Percentiles rank a stretch among this genome's conserved stretches.
Conservation (phyloP, 352 stramenopile genomes). For the Globisporangium cystogenes region DNA sequence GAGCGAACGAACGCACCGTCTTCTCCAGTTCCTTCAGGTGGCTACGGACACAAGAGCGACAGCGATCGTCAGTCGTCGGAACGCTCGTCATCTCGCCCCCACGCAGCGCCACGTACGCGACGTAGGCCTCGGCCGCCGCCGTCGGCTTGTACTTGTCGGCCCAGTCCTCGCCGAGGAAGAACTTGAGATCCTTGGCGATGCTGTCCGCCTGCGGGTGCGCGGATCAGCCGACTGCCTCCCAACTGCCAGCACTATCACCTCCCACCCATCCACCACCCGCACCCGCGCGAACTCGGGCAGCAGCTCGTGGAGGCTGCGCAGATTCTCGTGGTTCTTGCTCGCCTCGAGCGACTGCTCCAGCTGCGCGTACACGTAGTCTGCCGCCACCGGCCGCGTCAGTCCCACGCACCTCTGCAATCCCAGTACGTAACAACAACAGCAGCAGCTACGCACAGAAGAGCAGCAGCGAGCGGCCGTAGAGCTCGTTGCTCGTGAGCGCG, state of each 20-base stretch:
- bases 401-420: not conserved
- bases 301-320: constrained; percentile 36
- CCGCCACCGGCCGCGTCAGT: not conserved
- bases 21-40: constrained; percentile 50
- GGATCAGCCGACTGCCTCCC: not conserved
- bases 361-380: constrained; percentile 69
- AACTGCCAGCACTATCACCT: too few species aligned
- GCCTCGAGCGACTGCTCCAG: constrained; percentile 44
- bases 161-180: constrained; percentile 60
- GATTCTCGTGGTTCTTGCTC: constrained; percentile 34
- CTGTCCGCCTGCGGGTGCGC: constrained; percentile 26
- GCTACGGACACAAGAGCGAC: constrained; percentile 10
- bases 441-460: constrained; percentile 50
- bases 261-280: not conserved
- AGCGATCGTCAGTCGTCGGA: not conserved
- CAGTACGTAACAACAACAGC: not conserved
- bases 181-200: constrained; percentile 57
- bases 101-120: constrained; percentile 26
- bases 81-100: not conserved
- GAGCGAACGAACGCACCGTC: constrained; percentile 21
- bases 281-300: constrained; percentile 42
- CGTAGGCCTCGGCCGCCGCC: constrained; percentile 41
- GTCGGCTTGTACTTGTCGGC: constrained; percentile 45
- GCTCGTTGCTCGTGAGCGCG: constrained; percentile 50
- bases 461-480: constrained; percentile 61